These are phyloP conservation scores for Trematosphaeria pertusa DNA, from an alignment of 2,329 filamentous ascomycete species.

Conservation along the genomic window DNA sequence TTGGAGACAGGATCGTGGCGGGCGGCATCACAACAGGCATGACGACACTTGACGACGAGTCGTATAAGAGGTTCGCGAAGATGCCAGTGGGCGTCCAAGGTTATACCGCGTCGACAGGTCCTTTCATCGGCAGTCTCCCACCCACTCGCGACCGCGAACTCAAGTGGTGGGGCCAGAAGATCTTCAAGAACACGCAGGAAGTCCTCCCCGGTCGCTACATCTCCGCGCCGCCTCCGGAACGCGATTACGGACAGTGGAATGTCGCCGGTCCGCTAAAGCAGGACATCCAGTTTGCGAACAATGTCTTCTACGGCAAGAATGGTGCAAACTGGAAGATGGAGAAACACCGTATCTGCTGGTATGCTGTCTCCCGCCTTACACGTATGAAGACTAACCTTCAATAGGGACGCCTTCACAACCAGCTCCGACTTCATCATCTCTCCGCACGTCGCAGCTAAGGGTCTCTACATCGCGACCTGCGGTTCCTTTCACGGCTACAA, in stretches of 20 bases:
- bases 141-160: constrained; percentile 43
- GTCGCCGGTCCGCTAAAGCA: constrained; percentile 63
- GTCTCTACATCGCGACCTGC: constrained; percentile 65
- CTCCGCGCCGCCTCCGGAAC: constrained; percentile 63
- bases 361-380: constrained; percentile 16
- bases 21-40: constrained; percentile 61
- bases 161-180: constrained; percentile 46
- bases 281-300: constrained; percentile 64
- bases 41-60: constrained; percentile 51
- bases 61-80: constrained; percentile 32
- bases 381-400: constrained; percentile 30
- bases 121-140: constrained; percentile 42
- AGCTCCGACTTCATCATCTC: constrained; percentile 64
- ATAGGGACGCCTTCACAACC: constrained; percentile 69
- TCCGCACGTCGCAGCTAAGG: constrained; percentile 54
- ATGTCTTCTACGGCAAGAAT: constrained; percentile 66
- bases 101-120: constrained; percentile 36
- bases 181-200: constrained; percentile 44
- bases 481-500: constrained; percentile 69
- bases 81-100: constrained; percentile 47
- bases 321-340: constrained; percentile 64
- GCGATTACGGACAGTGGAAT: constrained; percentile 70
- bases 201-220: constrained; percentile 58
- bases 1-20: constrained; percentile 62
- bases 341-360: constrained; percentile 73